Evolutionary conservation across 2,329 filamentous ascomycete genomes (phyloP), one percentile per base, ranked within the genome.

Genomic region (Davidsoniella australis): DNA sequence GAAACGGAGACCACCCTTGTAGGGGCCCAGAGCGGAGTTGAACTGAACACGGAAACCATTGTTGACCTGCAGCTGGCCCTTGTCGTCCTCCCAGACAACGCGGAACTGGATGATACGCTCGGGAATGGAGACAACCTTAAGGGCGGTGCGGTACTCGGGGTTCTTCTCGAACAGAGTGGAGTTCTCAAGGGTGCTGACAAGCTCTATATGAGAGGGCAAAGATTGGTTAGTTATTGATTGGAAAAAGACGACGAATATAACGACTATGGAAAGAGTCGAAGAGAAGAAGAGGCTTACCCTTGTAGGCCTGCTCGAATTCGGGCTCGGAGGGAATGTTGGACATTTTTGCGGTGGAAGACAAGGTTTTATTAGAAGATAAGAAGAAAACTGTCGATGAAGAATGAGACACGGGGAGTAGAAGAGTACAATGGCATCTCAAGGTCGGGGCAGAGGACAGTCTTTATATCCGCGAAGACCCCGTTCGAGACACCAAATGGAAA

Each of bases 261-360:
- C 14, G 14, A 10, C 36, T 12, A 29, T 26, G 10, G 2, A 26
- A 23, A 40, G 8, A 24, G 16, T 16, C 23, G 43, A 12, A 23
- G 20, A n/a, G 8, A 20, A 42, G 18, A 4, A 18, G 23, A 5
- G 10, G 33, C 73, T 62, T 70, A 93, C 86, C 86, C 67, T 87
- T 85, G 78, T 94, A 94, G 62, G 89, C 89, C 78, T 96, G 89
- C 79, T 95, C 80, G 72, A 96, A 96, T 73, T 98, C 89, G 62
- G 91, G 89, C 78, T 96, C 89, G 56, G 71, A 70, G 47, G 85
- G 78, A 61, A 91, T 75, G 72, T 91, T 82, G 58, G 87, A 84
- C 85, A 93, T 91, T 57, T 57, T 71, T 53, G 18, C 20, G 49
- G 48, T 50, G 36, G 43, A 37, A 48, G 47, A 20, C 5, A 26